Evolutionary conservation across 2,329 filamentous ascomycete species (phyloP), one percentile per base, ranked within the genome.

Genomic region (Phialophora tarda): DNA sequence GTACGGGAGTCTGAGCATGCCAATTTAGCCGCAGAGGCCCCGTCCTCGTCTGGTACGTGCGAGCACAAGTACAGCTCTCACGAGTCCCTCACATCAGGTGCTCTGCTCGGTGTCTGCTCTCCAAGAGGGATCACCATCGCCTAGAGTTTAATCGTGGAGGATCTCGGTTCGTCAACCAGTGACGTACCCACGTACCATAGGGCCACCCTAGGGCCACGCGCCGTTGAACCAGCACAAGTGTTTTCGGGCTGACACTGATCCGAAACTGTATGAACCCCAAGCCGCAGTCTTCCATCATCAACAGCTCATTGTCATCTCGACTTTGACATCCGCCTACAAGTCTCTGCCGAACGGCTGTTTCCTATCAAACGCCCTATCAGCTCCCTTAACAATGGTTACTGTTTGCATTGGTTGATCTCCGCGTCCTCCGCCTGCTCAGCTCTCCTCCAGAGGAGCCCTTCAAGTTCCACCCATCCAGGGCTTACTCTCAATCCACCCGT

Each of bases 241-340:
- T 26, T 26, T 50, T 24, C 24, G 48, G 53, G 53, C 53, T 55
- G 53, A 55, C 53, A 34, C 53, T 55, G 53, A 55, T 55, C 53
- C 53, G 53, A 55, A 34, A 55, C 53, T 21, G 28, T 28, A 55
- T 17, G 23, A 55, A 55, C 17, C 11, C 24, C 53, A 55, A 55
- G 53, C 53, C 53, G 53, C 24, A 55, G 53, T 6, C 53, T 21
- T 23, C 34, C 53, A 34, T 34, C 53, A 55, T 34, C 53, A 30
- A 17, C 28, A 55, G 24, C 34, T 23, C 21, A 28, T 28, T 28
- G 47, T 50, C 44, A 47, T 50, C 58, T 50, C 21, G 44, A 30
- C 14, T 34, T 44, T 12, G 47, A 21, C n/a, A 28, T 44, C 59
- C 26, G 23, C 59, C 21, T 54, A 51, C 59, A 53, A 53, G 14